Evolutionary conservation across 176 grass and related monocot species (phyloP), one percentile per base, ranked within the genome.

Genomic region (Lolium multiflorum): DNA sequence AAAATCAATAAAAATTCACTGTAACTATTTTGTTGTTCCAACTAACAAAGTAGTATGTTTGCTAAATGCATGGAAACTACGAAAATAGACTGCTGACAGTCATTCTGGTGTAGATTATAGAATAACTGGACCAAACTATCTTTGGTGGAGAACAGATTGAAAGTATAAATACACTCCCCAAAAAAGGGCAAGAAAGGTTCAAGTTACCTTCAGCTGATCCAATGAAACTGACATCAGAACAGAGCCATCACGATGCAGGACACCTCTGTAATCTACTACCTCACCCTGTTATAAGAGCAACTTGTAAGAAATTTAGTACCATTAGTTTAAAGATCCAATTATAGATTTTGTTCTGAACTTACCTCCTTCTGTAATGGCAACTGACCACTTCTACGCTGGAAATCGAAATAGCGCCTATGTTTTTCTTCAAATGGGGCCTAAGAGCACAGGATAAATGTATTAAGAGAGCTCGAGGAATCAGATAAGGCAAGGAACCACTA

Each of bases 361-460:
- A 99, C 94, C 92, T 96, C 97, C 82, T 96, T 99, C 81, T 99
- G 97, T 58, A 99, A 84, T 88, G 94, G 97, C 65, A 99, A 81
- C 78, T 99, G 94, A 71, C 97, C 94, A 91, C 71, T 99, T 87
- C 97, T 85, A 70, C 97, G 93, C 59, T 99, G 94, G 87, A 99
- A 99, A 86, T 99, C 94, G 28, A 96, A 99, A 77, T 94, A 99
- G 80, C 41, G 90, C 83, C 97, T 99, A 75, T 96, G 92, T 67
- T 96, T 99, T 71, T 99, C 97, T 90, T 96, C 94, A 87, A 96
- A 99, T 17, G 94, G 90, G 17, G 52, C 80, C 97, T 99, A 83
- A 51, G 68, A 78, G 13, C 72, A 68, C 62, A 87, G 56, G 47
- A 85, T 65, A 86, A 35, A 84, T 62, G 22, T 4, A 90, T 51